Base-by-base conservation (phyloP, 192 early-diverging fungal species). In the Coemansia sp. region DNA sequence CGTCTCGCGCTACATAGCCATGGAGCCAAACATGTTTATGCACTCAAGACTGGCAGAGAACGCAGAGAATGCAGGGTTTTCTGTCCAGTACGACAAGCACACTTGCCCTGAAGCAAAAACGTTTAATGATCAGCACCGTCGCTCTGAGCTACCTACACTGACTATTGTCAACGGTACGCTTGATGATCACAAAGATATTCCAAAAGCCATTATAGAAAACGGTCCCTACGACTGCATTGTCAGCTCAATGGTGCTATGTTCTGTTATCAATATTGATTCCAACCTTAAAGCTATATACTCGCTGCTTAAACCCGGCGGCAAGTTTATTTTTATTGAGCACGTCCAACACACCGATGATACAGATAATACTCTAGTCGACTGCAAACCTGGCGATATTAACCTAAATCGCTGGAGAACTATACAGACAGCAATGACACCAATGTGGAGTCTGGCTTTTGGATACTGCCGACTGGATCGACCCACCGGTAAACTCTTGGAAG, bases 301-400 rank as follows among this genome's bases (percentile, higher is more conserved):
- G n/a, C 62, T 75, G 51, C 62, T 75, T 37, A 55, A 17, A 13
- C 72, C 72, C 13, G 66, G 72, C 47, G 66, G 72, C 15, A 50
- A 50, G 11, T 62, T 61, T 14, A 49, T 75, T 5, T 75, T 75
- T 47, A 57, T 75, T 11, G 66, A 75, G 62, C 72, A 75, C 34
- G 72, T 75, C 30, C 61, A 45, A 34, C 69, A 71, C 24, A 60
- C 57, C 6, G 53, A 73, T 15, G 56, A 51, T 10, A 0, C 23
- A 9, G 64, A 73, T 22, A 10, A 23, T 15, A 59, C 55, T 2
- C 55, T 63, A 0, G 33, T 42, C 23, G 46, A 53, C 3, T 57
- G 48, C 40, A 23, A 44, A 54, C 23, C 25, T 34, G 61, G 44
- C 3, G 38, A 18, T 9, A 12, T 67, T 14, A 50, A 67, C 46